These are phyloP conservation scores for Neohortaea acidophila DNA, from an alignment of 495 filamentous ascomycete genomes.

Conservation along the genomic window DNA sequence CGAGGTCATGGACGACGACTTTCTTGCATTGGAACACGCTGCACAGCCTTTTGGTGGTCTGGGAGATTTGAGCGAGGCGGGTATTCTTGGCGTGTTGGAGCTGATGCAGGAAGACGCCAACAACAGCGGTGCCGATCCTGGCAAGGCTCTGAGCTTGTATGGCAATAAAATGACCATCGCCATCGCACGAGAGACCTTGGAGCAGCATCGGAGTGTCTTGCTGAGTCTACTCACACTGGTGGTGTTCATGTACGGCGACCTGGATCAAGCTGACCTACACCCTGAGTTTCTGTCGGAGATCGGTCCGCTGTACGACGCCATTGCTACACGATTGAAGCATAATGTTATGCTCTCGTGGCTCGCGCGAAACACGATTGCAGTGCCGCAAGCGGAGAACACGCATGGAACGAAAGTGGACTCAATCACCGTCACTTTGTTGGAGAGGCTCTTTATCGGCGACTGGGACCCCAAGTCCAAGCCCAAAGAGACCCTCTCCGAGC, in stretches of 20 bases:
- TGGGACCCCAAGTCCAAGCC: slow-evolving; percentile 12
- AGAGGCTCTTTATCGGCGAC: slow-evolving; percentile 21
- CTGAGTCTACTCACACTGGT: slow-evolving; percentile 72
- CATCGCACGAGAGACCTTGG: slow-evolving; percentile 62
- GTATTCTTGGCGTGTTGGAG: slow-evolving; percentile 37
- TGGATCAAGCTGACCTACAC: slow-evolving; percentile 49
- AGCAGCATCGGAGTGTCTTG: slow-evolving; percentile 50
- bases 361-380: slow-evolving; percentile 34
- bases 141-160: slow-evolving; percentile 34
- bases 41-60: slow-evolving; percentile 42
- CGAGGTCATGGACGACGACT: slow-evolving; percentile 60
- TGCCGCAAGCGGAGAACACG: not conserved
- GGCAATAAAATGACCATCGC: slow-evolving; percentile 58
- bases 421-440: slow-evolving; percentile 14
- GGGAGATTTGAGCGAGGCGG: slow-evolving; percentile 35
- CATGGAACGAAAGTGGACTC: slow-evolving; percentile 1
- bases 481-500: slow-evolving; percentile 1
- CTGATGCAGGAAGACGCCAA: slow-evolving; percentile 22
- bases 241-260: slow-evolving; percentile 65
- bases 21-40: slow-evolving; percentile 26
- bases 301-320: slow-evolving; percentile 42
- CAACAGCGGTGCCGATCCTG: slow-evolving; percentile 27
- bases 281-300: slow-evolving; percentile 44
- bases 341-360: slow-evolving; percentile 75
- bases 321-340: slow-evolving; percentile 53